These are phyloP conservation scores for Nicotiana knightiana DNA, from an alignment of 257 asterid species.

Conservation along the genomic window DNA sequence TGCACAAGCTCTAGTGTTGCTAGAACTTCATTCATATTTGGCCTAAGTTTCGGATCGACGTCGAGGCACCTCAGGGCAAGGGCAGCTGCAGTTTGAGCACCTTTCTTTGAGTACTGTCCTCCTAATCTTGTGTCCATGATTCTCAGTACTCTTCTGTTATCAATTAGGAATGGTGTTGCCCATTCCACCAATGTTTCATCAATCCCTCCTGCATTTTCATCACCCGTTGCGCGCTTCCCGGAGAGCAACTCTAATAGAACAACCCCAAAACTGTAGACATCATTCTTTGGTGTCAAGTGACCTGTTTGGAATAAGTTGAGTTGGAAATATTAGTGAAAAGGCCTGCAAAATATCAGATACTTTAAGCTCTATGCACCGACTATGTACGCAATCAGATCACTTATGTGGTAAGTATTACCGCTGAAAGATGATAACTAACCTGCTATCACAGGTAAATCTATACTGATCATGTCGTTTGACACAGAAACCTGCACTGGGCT, in stretches of 20 bases:
- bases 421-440: background rate
- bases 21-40: slow-evolving; percentile 47
- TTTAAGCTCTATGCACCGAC: background rate
- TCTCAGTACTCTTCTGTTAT: slow-evolving; percentile 43
- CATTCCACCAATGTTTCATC: slow-evolving; percentile 58
- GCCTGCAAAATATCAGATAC: background rate
- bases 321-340: background rate
- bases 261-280: slow-evolving; percentile 45
- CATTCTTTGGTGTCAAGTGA: slow-evolving; percentile 38
- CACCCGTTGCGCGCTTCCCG: slow-evolving; percentile 44
- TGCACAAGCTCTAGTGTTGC: slow-evolving; percentile 30
- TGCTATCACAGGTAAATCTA: background rate
- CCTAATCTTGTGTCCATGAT: slow-evolving; percentile 67
- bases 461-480: no score
- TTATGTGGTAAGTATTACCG: no score
- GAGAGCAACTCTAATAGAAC: slow-evolving; percentile 37
- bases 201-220: slow-evolving; percentile 44
- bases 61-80: slow-evolving; percentile 46
- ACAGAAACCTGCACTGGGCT: no score
- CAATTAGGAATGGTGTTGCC: slow-evolving; percentile 53
- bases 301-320: slow-evolving; percentile 21
- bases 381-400: background rate
- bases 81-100: slow-evolving; percentile 47
- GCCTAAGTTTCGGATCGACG: slow-evolving; percentile 40
- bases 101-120: slow-evolving; percentile 54